Conservation (phyloP, 441 rosid species). For the Melastoma candidum region DNA sequence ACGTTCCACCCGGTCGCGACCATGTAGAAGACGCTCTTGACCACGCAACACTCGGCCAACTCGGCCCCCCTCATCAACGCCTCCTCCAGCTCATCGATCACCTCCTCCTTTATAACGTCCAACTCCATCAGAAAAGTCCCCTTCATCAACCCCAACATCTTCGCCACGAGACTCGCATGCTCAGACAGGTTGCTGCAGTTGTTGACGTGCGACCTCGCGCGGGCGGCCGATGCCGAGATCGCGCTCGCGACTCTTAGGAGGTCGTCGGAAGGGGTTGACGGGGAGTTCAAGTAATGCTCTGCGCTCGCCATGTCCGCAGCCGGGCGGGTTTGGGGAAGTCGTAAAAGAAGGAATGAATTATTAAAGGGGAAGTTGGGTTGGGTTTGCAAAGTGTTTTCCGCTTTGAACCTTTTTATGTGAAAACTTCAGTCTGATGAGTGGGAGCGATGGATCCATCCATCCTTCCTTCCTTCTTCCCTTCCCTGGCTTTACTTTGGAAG, state of each 20-base stretch:
- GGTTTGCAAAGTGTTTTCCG: no score
- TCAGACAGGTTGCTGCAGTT: constrained; percentile 30
- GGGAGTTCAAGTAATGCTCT: no score
- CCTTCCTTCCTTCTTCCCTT: no score
- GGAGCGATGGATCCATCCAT: no score
- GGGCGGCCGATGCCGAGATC: not conserved
- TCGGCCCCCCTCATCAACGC: constrained; percentile 22
- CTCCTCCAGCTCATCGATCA: constrained; percentile 25
- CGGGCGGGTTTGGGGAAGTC: no score
- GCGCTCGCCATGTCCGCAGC: no score
- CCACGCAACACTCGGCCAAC: constrained; percentile 27
- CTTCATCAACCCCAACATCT: constrained; percentile 24
- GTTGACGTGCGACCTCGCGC: constrained; percentile 9
- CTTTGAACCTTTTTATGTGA: no score
- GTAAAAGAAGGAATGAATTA: no score
- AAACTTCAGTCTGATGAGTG: no score
- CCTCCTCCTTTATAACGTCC: constrained; percentile 24
- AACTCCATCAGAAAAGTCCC: constrained; percentile 19
- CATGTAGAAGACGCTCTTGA: constrained; percentile 29
- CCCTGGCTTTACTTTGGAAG: no score
- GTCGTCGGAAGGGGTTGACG: no score
- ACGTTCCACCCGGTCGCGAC: constrained; percentile 37
- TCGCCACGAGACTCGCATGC: constrained; percentile 22
- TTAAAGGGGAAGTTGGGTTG: no score
- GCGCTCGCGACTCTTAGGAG: not conserved